Conservation (phyloP, 139 green algal species). For the Chlamydomonas sphaeroides region DNA sequence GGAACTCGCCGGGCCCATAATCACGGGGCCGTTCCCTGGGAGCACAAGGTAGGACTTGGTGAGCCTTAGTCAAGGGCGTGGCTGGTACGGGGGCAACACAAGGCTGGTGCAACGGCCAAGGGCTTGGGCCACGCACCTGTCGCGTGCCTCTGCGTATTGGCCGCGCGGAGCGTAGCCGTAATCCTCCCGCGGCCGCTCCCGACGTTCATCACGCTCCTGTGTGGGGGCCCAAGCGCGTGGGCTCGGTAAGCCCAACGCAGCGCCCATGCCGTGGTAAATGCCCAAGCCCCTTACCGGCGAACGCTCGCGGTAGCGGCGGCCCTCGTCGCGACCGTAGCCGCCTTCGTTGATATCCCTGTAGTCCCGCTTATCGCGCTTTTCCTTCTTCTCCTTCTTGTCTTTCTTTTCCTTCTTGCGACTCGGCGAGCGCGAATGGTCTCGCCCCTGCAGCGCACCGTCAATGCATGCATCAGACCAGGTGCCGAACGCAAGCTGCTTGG, state of each 20-base stretch:
- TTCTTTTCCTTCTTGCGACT: conserved; percentile 36
- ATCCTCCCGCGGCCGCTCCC: neutral
- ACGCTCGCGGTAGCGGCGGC: conserved; percentile 10
- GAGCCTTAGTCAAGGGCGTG: neutral
- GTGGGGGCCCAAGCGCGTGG: neutral
- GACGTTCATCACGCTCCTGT: neutral
- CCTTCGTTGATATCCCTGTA: too few relatives aligned
- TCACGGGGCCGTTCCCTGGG: neutral
- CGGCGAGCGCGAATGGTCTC: conserved; percentile 22
- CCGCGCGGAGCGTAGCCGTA: neutral
- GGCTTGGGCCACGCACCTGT: neutral
- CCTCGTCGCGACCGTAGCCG: conserved; percentile 30
- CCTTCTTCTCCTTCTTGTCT: conserved; percentile 33
- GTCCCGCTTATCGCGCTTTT: conserved; percentile 24
- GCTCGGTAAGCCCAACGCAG: neutral
- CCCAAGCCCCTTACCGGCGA: neutral
- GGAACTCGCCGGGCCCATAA: neutral
- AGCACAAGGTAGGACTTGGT: too few relatives aligned
- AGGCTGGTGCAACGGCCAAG: neutral
- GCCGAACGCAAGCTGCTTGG: neutral
- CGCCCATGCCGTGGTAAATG: neutral
- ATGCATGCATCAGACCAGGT: neutral
- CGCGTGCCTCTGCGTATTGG: too few relatives aligned
- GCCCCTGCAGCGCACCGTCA: too few relatives aligned
- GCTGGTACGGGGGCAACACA: too few relatives aligned